These are phyloP conservation scores for Aspergillus sp. DNA, from an alignment of 2,329 filamentous ascomycete species.

Conservation along the genomic window DNA sequence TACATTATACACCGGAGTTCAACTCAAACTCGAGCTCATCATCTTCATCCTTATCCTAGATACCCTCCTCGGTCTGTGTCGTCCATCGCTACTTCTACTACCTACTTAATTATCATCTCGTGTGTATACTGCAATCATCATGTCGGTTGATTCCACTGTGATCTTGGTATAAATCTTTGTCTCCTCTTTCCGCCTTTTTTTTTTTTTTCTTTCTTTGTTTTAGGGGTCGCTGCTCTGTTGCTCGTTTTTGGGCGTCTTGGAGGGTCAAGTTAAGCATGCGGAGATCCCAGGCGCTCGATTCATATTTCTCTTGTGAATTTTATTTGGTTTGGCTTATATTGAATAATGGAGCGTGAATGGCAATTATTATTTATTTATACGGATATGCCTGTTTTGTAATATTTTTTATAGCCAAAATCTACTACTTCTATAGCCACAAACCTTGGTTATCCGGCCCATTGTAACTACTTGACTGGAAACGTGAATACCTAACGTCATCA, in stretches of 20 bases:
- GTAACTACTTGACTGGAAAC: no score
- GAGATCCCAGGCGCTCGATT: constrained; percentile 25
- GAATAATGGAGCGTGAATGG: constrained; percentile 10
- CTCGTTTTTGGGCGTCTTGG: constrained; percentile 26
- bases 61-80: constrained; percentile 6
- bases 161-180: constrained; percentile 8
- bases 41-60: constrained; percentile 29
- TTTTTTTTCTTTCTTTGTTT: constrained; percentile 9
- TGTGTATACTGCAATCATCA: constrained; percentile 3
- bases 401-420: not conserved
- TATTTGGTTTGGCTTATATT: constrained; percentile 8
- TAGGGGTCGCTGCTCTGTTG: not conserved
- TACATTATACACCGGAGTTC: constrained; percentile 19
- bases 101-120: constrained; percentile 4
- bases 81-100: not conserved
- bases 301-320: constrained; percentile 14
- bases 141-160: not conserved
- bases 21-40: constrained; percentile 22
- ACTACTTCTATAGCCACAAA: not conserved
- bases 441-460: not conserved
- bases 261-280: constrained; percentile 25
- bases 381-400: not conserved
- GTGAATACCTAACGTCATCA: not conserved
- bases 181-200: no score
- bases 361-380: not conserved